Evolutionary conservation across 2,329 filamentous ascomycete species (phyloP).

Genomic region (Hymenoscyphus occultus): DNA sequence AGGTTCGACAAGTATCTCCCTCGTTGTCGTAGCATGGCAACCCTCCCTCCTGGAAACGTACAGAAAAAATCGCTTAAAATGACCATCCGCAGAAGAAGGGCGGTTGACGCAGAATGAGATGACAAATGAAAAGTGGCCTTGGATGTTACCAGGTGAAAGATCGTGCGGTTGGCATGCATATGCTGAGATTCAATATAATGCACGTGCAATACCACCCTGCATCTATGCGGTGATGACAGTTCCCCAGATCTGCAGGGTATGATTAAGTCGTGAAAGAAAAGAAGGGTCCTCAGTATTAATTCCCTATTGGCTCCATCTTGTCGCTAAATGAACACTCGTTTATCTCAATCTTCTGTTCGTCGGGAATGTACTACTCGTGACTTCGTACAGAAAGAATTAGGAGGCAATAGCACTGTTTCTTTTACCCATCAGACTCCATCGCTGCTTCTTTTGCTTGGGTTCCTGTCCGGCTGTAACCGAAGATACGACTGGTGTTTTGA

Average conservation of each 20-base stretch:
- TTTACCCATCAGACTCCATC: constrained; percentile 32
- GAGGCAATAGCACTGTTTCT: constrained; percentile 15
- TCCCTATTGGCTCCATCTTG: constrained; percentile 5
- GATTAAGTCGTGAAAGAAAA: constrained; percentile 4
- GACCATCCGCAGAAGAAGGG: background rate
- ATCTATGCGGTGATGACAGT: constrained; percentile 13
- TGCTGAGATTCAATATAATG: constrained; percentile 6
- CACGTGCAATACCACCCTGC: constrained; percentile 13
- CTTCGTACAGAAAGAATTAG: background rate
- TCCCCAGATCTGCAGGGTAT: constrained; percentile 14
- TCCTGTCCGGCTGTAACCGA: constrained; percentile 13
- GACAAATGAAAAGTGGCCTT: constrained; percentile 9
- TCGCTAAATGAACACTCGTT: background rate
- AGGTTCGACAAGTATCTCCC: background rate
- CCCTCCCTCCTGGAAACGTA: constrained; percentile 5
- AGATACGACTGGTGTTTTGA: constrained; percentile 14
- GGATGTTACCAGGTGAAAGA: constrained; percentile 8
- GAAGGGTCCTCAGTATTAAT: constrained; percentile 1
- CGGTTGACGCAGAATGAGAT: background rate
- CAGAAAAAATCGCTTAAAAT: constrained; percentile 5
- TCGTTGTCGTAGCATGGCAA: constrained; percentile 2
- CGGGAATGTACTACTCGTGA: background rate
- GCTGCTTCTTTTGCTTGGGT: constrained; percentile 26
- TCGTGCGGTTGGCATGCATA: constrained; percentile 8
- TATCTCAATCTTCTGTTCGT: background rate